Evolutionary conservation across 2,329 filamentous ascomycete genomes (phyloP), one percentile per base, ranked within the genome.

Genomic region (Chaetomium olivaceum): DNA sequence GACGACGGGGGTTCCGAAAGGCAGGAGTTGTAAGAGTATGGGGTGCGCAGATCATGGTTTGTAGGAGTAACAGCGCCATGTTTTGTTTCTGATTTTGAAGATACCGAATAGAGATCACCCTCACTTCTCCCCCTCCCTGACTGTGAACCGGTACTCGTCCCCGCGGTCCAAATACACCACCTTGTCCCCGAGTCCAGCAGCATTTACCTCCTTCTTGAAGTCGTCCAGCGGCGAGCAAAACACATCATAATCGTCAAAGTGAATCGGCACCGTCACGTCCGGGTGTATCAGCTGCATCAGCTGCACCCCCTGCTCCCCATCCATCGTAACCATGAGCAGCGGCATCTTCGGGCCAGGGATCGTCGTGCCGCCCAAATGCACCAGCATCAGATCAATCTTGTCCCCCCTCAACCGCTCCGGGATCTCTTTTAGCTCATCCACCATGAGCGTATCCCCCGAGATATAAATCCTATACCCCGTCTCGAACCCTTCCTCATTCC

Each of bases 251-350:
- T 89, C 86, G 73, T 89, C 86, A 71, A 81, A 88, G 72, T 89
- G 86, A 46, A 89, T 83, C 3, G 87, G 87, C 54, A 90, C 85
- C 6, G 85, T 89, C 58, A 89, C 63, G 27, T 88, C 84, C 69
- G 87, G 85, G 33, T 85, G 77, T 36, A 90, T 82, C 64, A 89
- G 69, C 69, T 80, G 77, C 73, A 90, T 83, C 67, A 90, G 73
- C 75, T 87, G 76, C 31, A 90, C 69, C 0, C 87, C 87, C 74
- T 89, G 85, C 71, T 82, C 79, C 25, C 83, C 87, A 73, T 90
- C 87, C 87, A 90, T 90, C 0, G 87, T 90, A 2, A 89, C 85
- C 87, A 89, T 89, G 27, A 89, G 65, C 66, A 89, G 74, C 54
- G 86, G 85, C 73, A 87, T 71, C 5, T 80, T 79, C 0, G 86